Conservation (phyloP, 2,329 filamentous ascomycete genomes). For the Ustulina deusta region DNA sequence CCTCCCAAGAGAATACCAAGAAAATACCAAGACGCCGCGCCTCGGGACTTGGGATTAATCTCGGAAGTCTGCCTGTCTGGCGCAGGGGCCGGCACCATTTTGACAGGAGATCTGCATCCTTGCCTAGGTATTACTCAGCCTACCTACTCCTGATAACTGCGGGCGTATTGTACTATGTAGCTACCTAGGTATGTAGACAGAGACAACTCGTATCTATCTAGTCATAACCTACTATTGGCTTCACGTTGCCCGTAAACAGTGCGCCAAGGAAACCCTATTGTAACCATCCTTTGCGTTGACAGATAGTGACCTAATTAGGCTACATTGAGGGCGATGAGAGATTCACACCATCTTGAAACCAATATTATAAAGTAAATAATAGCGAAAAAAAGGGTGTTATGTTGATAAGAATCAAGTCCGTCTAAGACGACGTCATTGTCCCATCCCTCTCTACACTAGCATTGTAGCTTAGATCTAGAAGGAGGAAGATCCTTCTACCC, state of each 20-base stretch:
- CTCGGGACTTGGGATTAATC: constrained; percentile 29
- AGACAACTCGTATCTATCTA: background rate
- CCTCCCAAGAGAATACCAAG: constrained; percentile 28
- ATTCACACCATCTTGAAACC: background rate
- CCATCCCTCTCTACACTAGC: background rate
- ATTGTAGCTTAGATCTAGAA: background rate
- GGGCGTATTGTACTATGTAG: background rate
- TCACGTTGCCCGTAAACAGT: background rate
- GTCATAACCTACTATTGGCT: constrained; percentile 15
- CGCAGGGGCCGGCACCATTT: constrained; percentile 21
- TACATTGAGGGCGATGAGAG: background rate
- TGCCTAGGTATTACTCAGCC: constrained; percentile 9
- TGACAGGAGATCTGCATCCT: constrained; percentile 18
- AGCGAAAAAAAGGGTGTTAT: background rate
- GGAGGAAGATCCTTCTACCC: background rate
- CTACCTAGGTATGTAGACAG: background rate
- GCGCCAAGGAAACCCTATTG: constrained; percentile 1
- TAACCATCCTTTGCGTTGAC: background rate
- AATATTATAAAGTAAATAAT: background rate
- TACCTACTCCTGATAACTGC: constrained; percentile 9
- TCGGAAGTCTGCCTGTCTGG: constrained; percentile 17
- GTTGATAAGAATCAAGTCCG: background rate
- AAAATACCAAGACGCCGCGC: constrained; percentile 33
- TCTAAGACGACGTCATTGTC: background rate
- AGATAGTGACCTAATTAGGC: background rate